Percentiles rank a stretch among this genome's conserved stretches.
These are phyloP conservation scores for Coniochaeta ligniaria DNA, from an alignment of 2,329 filamentous ascomycete species.

Conservation along the genomic window DNA sequence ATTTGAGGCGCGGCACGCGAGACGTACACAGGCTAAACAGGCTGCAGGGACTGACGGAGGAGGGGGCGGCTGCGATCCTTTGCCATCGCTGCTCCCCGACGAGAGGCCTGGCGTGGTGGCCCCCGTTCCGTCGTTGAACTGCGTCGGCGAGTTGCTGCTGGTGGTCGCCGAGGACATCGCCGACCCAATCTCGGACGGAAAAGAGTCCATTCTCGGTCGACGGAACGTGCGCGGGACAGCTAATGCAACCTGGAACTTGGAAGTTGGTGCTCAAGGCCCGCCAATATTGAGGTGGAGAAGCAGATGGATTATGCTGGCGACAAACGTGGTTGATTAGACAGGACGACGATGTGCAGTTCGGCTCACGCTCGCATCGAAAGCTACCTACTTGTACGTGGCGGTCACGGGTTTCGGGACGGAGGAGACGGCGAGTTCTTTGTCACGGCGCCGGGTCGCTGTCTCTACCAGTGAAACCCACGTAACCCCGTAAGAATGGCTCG, in stretches of 20 bases:
- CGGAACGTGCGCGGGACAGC: slow-evolving; percentile 3
- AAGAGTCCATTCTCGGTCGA: slow-evolving; percentile 16
- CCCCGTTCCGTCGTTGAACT: slow-evolving; percentile 17
- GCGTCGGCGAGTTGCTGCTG: slow-evolving; percentile 16
- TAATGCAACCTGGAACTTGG: too few relatives aligned
- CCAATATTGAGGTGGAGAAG: neutral
- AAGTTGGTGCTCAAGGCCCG: neutral
- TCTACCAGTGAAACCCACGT: neutral
- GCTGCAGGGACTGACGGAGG: slow-evolving; percentile 34
- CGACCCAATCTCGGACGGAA: slow-evolving; percentile 2
- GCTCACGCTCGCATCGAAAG: neutral
- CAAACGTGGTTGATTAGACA: neutral
- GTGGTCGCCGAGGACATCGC: slow-evolving; percentile 16
- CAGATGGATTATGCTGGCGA: neutral
- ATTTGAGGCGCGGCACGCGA: neutral
- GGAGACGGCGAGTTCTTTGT: neutral
- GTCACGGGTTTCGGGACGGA: neutral
- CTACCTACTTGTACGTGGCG: neutral
- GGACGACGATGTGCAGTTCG: neutral
- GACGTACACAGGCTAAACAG: slow-evolving; percentile 48
- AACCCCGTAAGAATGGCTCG: neutral
- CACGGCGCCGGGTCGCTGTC: neutral
- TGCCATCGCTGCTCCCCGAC: slow-evolving; percentile 15
- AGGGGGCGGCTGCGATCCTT: slow-evolving; percentile 9
- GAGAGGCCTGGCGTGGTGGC: slow-evolving; percentile 10